Conservation (phyloP, 2,329 filamentous ascomycete species). For the Thelonectria blattea region DNA sequence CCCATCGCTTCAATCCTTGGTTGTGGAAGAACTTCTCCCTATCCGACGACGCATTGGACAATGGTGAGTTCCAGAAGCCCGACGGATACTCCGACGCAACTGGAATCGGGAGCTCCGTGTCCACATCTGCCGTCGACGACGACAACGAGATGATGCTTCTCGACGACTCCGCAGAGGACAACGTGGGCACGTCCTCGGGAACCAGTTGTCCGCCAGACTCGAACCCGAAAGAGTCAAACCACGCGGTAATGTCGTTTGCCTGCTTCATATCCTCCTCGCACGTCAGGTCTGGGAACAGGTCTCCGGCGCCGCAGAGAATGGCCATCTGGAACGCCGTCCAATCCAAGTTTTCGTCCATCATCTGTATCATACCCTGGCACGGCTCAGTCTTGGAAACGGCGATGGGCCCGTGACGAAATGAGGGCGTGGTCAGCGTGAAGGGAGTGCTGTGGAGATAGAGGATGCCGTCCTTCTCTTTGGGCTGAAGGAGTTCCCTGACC, state of each 20-base stretch:
- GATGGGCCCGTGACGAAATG: slow-evolving; percentile 62
- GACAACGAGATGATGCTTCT: slow-evolving; percentile 37
- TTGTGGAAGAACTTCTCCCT: slow-evolving; percentile 43
- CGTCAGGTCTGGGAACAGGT: slow-evolving; percentile 52
- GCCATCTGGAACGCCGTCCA: slow-evolving; percentile 72
- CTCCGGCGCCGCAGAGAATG: slow-evolving; percentile 62
- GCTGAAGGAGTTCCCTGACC: slow-evolving; percentile 21
- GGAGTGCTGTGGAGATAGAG: slow-evolving; percentile 56
- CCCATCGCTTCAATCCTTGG: slow-evolving; percentile 45
- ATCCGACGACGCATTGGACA: slow-evolving; percentile 33
- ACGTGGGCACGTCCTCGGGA: slow-evolving; percentile 28
- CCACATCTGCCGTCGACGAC: slow-evolving; percentile 40
- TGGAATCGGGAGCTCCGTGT: slow-evolving; percentile 48
- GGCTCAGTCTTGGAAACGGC: slow-evolving; percentile 55
- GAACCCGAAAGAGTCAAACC: slow-evolving; percentile 60
- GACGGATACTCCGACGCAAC: slow-evolving; percentile 43
- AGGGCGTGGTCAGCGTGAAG: slow-evolving; percentile 55
- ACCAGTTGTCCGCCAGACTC: slow-evolving; percentile 50
- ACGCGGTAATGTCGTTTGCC: slow-evolving; percentile 52
- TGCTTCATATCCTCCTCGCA: slow-evolving; percentile 54
- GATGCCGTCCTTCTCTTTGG: slow-evolving; percentile 50
- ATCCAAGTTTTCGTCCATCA: slow-evolving; percentile 59
- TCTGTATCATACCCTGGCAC: slow-evolving; percentile 44
- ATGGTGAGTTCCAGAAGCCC: slow-evolving; percentile 43
- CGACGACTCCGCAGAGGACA: slow-evolving; percentile 31